Base-by-base conservation (phyloP, 2,329 filamentous ascomycete genomes). In the Dactylellina sp. region DNA sequence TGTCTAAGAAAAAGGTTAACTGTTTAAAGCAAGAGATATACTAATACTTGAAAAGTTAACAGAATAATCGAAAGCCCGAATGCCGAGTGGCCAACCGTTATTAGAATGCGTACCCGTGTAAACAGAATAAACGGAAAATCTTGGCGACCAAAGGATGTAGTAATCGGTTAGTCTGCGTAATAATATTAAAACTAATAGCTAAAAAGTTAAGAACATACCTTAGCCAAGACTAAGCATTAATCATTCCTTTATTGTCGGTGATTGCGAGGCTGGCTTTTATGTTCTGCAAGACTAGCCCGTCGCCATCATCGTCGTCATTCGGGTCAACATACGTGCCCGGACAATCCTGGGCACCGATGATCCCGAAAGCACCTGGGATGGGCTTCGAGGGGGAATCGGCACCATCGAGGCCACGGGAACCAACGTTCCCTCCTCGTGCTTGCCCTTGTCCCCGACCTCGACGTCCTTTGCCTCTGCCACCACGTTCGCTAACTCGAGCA, bases 101-200 rank as follows among this genome's bases (percentile, higher is more conserved):
- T 50, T 46, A 68, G 63, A 68, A 60, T 46, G 40, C 53, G 52
- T 46, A 68, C 35, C 53, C 63, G 63, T 60, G 40, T n/a, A 53
- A 56, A 40, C 40, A 49, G n/a, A 32, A 16, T 22, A 47, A 66
- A 32, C 18, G 63, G 63, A 25, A 60, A 68, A 46, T 3, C 60
- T 59, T 60, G 60, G 63, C 63, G 35, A 68, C 49, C 44, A 50
- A 16, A 16, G n/a, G 14, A 44, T 20, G 14, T 44, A 42, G 18
- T 44, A 18, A 44, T 32, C 39, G 39, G 39, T 44, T 28, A 57
- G 32, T 42, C 50, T 28, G 32, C 39, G 35, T 20, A 24, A 32
- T 32, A 32, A 9, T 14, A 14, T 24, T 24, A 20, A 39, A 25
- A 12, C 28, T 53, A 55, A 55, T 55, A 24, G 18, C 35, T 6